Evolutionary conservation across 208 protist genomes (phyloP).

Genomic region (Vickermania ingenoplastis): DNA sequence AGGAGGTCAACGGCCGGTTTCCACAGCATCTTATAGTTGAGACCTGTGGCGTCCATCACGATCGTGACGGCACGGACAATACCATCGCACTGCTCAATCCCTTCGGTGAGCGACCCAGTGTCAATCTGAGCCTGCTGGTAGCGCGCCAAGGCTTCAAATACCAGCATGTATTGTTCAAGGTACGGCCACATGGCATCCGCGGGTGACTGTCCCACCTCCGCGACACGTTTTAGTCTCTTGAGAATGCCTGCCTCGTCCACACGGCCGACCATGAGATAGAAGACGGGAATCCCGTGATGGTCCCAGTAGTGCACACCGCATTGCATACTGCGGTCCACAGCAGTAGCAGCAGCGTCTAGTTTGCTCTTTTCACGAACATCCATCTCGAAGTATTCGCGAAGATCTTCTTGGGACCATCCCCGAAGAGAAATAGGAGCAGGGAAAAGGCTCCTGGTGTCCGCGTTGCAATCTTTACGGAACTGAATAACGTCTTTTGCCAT

Average conservation of each 20-base stretch:
- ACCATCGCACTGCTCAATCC: constrained; percentile 1
- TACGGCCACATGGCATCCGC: constrained; percentile 23
- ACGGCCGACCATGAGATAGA: constrained; percentile 26
- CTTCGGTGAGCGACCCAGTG: constrained; percentile 6
- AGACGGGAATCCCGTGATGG: constrained; percentile 20
- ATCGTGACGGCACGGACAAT: constrained; percentile 25
- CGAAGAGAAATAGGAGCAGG: constrained; percentile 39
- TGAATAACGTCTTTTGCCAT: constrained; percentile 27
- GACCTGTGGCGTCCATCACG: constrained; percentile 36
- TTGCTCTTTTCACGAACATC: constrained; percentile 3
- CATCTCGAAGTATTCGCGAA: neutral
- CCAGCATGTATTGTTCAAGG: constrained; percentile 8
- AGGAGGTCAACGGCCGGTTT: constrained; percentile 42
- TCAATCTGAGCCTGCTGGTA: constrained; percentile 16
- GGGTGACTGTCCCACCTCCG: constrained; percentile 21
- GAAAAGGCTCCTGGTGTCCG: constrained; percentile 23
- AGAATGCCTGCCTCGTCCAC: constrained; percentile 17
- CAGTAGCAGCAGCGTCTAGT: constrained; percentile 25
- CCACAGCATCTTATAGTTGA: constrained; percentile 58
- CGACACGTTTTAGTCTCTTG: constrained; percentile 17
- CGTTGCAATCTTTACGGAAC: constrained; percentile 21
- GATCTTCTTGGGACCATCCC: constrained; percentile 13
- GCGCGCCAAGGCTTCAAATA: constrained; percentile 8
- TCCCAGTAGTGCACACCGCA: constrained; percentile 31
- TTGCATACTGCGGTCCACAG: constrained; percentile 14